phyloP scores from a whole-genome alignment of 208 protist species.

The Borovskyia barvae region DNA sequence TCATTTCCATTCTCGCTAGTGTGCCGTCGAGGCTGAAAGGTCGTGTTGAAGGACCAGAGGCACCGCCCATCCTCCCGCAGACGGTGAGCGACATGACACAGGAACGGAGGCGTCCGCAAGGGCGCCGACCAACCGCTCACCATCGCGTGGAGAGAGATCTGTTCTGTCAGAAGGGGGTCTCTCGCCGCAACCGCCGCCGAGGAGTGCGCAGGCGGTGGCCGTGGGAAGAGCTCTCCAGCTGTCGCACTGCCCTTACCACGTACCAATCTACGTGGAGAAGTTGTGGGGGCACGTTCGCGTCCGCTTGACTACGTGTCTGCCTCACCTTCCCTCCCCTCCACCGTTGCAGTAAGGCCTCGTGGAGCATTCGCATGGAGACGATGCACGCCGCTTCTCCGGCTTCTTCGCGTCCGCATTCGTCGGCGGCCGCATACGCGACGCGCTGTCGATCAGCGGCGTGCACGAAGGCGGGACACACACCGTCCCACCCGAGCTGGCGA shows the following conservation, averaged over 20 bases:
- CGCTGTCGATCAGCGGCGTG: slow-evolving; percentile 99
- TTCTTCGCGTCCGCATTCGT: no score
- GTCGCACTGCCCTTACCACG: slow-evolving; percentile 37
- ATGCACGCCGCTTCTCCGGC: no score
- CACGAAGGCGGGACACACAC: slow-evolving; percentile 70
- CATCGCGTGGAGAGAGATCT: not conserved
- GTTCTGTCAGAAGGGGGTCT: slow-evolving; percentile 4
- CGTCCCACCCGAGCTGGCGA: slow-evolving; percentile 38
- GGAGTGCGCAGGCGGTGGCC: slow-evolving; percentile 9
- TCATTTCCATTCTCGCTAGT: slow-evolving; percentile 9
- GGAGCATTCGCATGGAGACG: no score
- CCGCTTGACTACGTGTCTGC: no score
- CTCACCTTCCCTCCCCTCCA: no score
- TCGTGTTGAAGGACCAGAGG: slow-evolving; percentile 71
- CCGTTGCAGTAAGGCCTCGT: no score
- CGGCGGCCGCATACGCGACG: not conserved
- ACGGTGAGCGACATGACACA: slow-evolving; percentile 31
- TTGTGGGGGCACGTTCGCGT: not conserved
- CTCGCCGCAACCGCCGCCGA: not conserved
- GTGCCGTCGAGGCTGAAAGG: slow-evolving; percentile 39
- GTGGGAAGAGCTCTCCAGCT: slow-evolving; percentile 32
- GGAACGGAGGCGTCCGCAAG: not conserved
- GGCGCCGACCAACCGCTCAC: not conserved
- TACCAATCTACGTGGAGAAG: slow-evolving; percentile 67
- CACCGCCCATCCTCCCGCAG: slow-evolving; percentile 67